phyloP scores from a whole-genome alignment of 805 yeast genomes.

The Blastobotrys attinorum region DNA sequence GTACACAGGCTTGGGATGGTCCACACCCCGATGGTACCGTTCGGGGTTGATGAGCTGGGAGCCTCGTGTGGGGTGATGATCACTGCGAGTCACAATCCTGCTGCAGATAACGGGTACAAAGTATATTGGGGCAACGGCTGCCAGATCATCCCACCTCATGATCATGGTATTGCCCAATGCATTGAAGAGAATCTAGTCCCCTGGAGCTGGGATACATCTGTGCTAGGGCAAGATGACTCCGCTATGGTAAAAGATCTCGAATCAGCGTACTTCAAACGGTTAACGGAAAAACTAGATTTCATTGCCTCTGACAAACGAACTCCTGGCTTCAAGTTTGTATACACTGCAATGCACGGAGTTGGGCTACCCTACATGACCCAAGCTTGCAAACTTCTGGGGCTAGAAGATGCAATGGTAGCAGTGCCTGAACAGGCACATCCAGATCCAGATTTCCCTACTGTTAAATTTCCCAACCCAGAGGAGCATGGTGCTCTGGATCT shows the following conservation, averaged over 20 bases:
- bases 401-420: constrained; percentile 28
- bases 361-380: constrained; percentile 56
- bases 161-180: constrained; percentile 54
- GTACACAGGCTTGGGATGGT: constrained; percentile 43
- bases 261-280: constrained; percentile 11
- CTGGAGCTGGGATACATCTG: constrained; percentile 40
- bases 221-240: constrained; percentile 34
- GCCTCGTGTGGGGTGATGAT: constrained; percentile 88
- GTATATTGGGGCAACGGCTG: constrained; percentile 93
- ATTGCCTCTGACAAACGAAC: constrained; percentile 3
- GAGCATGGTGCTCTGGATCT: constrained; percentile 82
- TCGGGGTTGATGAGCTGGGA: constrained; percentile 52
- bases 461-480: constrained; percentile 89
- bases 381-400: constrained; percentile 34
- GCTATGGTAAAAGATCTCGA: constrained; percentile 18
- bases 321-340: constrained; percentile 42
- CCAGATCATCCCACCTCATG: constrained; percentile 93
- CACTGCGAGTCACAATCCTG: constrained; percentile 60
- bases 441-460: constrained; percentile 82
- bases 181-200: constrained; percentile 60
- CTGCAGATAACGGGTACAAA: constrained; percentile 79
- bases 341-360: constrained; percentile 96
- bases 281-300: constrained; percentile 4
- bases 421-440: constrained; percentile 65
- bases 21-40: constrained; percentile 95